Percentiles rank a stretch among this genome's conserved stretches.
phyloP scores from a whole-genome alignment of 306 rosid species.

The Canavalia gladiata region DNA sequence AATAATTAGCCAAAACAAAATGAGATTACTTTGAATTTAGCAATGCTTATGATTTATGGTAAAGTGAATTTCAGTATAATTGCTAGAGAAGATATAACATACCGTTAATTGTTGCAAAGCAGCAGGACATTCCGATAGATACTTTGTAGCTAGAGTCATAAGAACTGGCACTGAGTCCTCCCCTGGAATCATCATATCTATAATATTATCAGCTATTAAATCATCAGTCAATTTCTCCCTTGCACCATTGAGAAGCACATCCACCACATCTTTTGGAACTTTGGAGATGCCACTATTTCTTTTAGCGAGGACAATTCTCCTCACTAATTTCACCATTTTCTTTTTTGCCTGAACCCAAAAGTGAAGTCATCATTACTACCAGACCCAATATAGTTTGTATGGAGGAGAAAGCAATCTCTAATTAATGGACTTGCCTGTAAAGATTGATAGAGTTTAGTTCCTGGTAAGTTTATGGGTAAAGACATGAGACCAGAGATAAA shows the following conservation, averaged over 20 bases:
- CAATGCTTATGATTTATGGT: constrained; percentile 11
- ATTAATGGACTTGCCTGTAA: constrained; percentile 67
- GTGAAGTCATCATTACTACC: not conserved
- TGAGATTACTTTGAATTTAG: constrained; percentile 20
- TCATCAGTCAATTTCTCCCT: constrained; percentile 75
- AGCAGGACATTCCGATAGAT: constrained; percentile 82
- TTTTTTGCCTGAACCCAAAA: constrained; percentile 84
- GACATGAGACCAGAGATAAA: constrained; percentile 97
- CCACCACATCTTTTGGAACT: constrained; percentile 83
- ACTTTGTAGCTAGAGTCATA: constrained; percentile 86
- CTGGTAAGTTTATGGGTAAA: constrained; percentile 89
- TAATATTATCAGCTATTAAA: constrained; percentile 90
- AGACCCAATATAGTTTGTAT: not conserved
- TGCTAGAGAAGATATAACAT: constrained; percentile 34
- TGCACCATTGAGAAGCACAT: constrained; percentile 82
- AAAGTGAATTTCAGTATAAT: not conserved
- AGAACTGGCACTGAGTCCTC: constrained; percentile 98
- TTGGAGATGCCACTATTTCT: constrained; percentile 56
- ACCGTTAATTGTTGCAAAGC: constrained; percentile 88
- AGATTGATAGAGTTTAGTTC: constrained; percentile 82
- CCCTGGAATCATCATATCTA: constrained; percentile 99
- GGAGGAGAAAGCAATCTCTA: constrained; percentile 29
- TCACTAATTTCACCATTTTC: constrained; percentile 80
- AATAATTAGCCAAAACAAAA: constrained; percentile 30
- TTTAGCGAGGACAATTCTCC: constrained; percentile 64